These are phyloP conservation scores for Bipolaris zeicola DNA, from an alignment of 2,329 filamentous ascomycete species.

Conservation along the genomic window DNA sequence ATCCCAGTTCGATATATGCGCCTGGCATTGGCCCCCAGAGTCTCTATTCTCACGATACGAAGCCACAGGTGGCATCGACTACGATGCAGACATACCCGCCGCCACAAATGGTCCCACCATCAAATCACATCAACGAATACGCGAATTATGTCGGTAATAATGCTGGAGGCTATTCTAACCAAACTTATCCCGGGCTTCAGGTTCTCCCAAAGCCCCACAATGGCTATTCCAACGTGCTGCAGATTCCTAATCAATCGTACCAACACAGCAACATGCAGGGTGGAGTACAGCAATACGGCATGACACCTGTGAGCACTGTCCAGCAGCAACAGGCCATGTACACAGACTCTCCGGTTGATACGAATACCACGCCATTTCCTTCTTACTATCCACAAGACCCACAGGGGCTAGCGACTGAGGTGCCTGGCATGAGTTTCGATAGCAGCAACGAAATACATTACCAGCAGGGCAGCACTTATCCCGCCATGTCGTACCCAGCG, in stretches of 20 bases:
- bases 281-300: constrained; percentile 32
- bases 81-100: constrained; percentile 49
- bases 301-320: constrained; percentile 38
- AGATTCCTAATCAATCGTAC: constrained; percentile 37
- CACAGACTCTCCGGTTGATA: constrained; percentile 46
- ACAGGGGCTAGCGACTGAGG: constrained; percentile 31
- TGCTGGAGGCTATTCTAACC: constrained; percentile 27
- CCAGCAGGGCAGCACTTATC: constrained; percentile 37
- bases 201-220: constrained; percentile 36
- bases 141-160: constrained; percentile 28
- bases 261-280: constrained; percentile 33
- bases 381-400: constrained; percentile 43
- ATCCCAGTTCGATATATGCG: constrained; percentile 37
- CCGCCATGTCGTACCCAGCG: constrained; percentile 42
- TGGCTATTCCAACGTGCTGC: constrained; percentile 38
- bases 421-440: constrained; percentile 35
- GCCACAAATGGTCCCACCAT: constrained; percentile 39
- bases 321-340: constrained; percentile 40
- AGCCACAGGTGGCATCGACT: constrained; percentile 28
- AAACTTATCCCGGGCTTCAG: constrained; percentile 45
- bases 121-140: constrained; percentile 27
- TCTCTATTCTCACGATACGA: constrained; percentile 31
- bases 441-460: constrained; percentile 36
- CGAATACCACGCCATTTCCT: constrained; percentile 35
- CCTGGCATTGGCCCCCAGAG: constrained; percentile 41